These are phyloP conservation scores for Jacaranda copaia DNA, from an alignment of 257 asterid species.

Conservation along the genomic window DNA sequence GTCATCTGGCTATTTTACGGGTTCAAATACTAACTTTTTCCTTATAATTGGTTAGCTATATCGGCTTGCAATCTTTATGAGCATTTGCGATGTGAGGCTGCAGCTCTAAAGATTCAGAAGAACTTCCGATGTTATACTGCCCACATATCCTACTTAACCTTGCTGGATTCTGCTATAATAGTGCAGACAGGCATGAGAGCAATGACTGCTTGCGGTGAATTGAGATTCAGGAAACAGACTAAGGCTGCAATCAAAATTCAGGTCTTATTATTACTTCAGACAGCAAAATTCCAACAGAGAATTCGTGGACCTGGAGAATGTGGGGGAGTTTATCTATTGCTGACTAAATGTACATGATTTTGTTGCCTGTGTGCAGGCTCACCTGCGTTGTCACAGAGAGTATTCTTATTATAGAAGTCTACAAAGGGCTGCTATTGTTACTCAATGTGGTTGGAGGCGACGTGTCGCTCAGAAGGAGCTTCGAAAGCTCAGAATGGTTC, in stretches of 20 bases:
- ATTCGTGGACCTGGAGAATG: conserved; percentile 35
- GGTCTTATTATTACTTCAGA: conserved; percentile 55
- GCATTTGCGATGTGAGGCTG: conserved; percentile 90
- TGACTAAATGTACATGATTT: conserved; percentile 36
- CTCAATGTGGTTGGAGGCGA: conserved; percentile 97
- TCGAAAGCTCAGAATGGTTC: conserved; percentile 87
- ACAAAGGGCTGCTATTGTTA: conserved; percentile 78
- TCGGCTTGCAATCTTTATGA: conserved; percentile 88
- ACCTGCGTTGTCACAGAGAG: conserved; percentile 68
- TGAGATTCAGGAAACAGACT: conserved; percentile 86
- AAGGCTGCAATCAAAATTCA: conserved; percentile 90
- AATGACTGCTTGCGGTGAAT: conserved; percentile 84
- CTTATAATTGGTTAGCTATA: conserved; percentile 55
- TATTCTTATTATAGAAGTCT: conserved; percentile 77
- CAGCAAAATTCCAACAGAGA: conserved; percentile 30
- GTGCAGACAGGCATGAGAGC: conserved; percentile 98
- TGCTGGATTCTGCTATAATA: conserved; percentile 67
- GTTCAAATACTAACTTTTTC: conserved; percentile 28
- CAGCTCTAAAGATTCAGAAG: conserved; percentile 94
- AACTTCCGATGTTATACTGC: conserved; percentile 77
- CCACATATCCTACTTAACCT: conserved; percentile 60
- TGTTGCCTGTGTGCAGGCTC: conserved; percentile 68
- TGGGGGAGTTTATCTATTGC: conserved; percentile 23
- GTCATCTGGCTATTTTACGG: conserved; percentile 28
- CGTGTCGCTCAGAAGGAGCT: conserved; percentile 95